Conservation (phyloP, 129 eudicot species). For the Flaveria brownii region DNA sequence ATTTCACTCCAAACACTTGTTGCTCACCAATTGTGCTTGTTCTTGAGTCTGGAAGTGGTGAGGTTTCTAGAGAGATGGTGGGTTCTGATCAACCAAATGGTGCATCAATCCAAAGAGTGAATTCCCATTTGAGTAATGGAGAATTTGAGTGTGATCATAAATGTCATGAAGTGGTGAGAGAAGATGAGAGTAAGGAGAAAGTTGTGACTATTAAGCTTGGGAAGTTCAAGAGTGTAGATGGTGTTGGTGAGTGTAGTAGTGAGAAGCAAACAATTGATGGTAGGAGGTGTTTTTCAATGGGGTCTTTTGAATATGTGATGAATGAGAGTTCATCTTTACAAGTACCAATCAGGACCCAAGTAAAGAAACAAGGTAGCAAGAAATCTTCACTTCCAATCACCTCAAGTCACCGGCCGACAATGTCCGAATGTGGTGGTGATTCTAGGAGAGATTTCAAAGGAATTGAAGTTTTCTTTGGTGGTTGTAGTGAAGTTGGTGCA, state of each 20-base stretch:
- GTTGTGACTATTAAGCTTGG: slow-evolving; percentile 74
- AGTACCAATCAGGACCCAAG: slow-evolving; percentile 67
- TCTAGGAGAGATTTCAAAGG: slow-evolving; percentile 62
- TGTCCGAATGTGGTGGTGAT: slow-evolving; percentile 79
- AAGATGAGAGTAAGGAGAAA: slow-evolving; percentile 50
- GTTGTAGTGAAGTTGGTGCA: not conserved
- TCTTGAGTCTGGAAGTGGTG: slow-evolving; percentile 36
- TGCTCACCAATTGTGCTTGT: slow-evolving; percentile 54
- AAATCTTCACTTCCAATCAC: slow-evolving; percentile 44
- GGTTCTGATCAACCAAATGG: slow-evolving; percentile 20
- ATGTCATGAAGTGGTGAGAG: slow-evolving; percentile 22
- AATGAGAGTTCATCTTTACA: slow-evolving; percentile 61
- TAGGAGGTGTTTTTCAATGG: slow-evolving; percentile 92
- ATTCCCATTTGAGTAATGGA: slow-evolving; percentile 46
- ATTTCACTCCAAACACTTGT: slow-evolving; percentile 35
- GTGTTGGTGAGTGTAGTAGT: slow-evolving; percentile 26
- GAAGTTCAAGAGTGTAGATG: slow-evolving; percentile 61
- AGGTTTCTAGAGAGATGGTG: slow-evolving; percentile 56
- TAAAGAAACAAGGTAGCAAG: slow-evolving; percentile 53
- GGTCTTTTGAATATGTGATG: slow-evolving; percentile 88
- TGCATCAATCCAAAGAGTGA: slow-evolving; percentile 36
- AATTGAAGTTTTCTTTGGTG: slow-evolving; percentile 16
- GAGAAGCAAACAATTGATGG: slow-evolving; percentile 43
- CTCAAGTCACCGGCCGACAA: slow-evolving; percentile 53
- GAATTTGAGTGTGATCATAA: slow-evolving; percentile 32